Percentiles rank a stretch among this genome's conserved stretches.
Evolutionary conservation across 345 rosid species (phyloP).

Genomic region (Salix suchowensis): DNA sequence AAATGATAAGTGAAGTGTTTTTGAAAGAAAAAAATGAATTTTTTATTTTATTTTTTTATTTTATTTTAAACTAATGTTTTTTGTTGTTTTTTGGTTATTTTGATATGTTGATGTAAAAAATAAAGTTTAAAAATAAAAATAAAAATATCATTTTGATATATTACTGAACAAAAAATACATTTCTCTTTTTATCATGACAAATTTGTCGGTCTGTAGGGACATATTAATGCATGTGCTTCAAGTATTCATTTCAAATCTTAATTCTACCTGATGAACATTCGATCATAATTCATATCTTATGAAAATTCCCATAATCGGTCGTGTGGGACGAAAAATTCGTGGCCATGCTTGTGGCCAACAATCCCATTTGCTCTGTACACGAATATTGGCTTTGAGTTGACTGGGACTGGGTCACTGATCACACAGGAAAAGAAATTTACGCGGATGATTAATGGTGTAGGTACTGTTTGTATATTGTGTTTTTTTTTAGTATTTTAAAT

Average conservation of each 20-base stretch:
- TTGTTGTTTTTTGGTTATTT: too few species aligned
- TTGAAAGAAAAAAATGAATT: too few species aligned
- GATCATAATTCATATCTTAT: background rate
- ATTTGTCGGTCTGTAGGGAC: background rate
- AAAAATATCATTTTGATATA: too few species aligned
- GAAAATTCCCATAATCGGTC: too few species aligned
- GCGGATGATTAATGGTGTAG: background rate
- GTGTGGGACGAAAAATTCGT: background rate
- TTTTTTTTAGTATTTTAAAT: too few species aligned
- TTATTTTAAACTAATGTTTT: too few species aligned
- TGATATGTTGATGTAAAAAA: too few species aligned
- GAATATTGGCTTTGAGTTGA: background rate
- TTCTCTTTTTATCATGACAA: background rate
- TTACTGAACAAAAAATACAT: too few species aligned
- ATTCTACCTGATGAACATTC: background rate
- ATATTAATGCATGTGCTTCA: background rate
- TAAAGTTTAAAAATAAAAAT: too few species aligned
- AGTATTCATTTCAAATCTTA: background rate
- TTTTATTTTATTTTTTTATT: too few species aligned
- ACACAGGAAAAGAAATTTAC: background rate
- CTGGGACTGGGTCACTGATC: background rate
- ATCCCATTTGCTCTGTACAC: background rate
- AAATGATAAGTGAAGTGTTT: too few species aligned
- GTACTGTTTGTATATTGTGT: too few species aligned
- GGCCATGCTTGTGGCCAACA: conserved; percentile 13